Percentiles rank a stretch among this genome's conserved stretches.
phyloP scores from a whole-genome alignment of 139 green algal genomes.

The Micractinium sp. region DNA sequence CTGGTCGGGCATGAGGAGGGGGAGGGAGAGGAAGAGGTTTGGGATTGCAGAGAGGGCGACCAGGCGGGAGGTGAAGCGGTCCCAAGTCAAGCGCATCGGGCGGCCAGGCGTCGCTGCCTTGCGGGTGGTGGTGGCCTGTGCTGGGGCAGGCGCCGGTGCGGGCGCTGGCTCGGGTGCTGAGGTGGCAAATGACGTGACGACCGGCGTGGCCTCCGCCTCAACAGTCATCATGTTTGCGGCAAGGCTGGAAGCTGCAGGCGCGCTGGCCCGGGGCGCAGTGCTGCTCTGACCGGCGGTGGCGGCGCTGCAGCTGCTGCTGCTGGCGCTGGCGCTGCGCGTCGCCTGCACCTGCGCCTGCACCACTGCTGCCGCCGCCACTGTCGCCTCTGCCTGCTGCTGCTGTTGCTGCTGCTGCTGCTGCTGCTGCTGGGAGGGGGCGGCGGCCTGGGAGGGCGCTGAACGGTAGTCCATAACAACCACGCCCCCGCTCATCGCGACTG shows the following conservation, averaged over 20 bases:
- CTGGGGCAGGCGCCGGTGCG: too few relatives aligned
- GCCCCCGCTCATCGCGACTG: neutral
- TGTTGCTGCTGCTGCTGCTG: too few relatives aligned
- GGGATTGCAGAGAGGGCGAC: neutral
- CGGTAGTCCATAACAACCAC: neutral
- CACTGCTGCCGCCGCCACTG: neutral
- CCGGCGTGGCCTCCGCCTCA: too few relatives aligned
- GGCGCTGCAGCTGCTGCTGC: neutral
- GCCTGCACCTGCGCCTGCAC: neutral
- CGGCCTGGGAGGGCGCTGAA: neutral
- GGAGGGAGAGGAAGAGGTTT: neutral
- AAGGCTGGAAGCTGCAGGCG: too few relatives aligned
- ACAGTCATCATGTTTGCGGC: neutral
- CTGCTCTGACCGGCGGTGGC: neutral
- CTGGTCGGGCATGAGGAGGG: neutral
- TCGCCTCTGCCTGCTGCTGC: neutral
- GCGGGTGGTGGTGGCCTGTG: neutral
- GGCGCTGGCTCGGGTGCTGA: too few relatives aligned
- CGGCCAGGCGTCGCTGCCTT: too few relatives aligned
- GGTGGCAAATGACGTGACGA: neutral
- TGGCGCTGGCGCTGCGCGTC: neutral
- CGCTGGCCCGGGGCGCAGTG: neutral
- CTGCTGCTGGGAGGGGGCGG: neutral
- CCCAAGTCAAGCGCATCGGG: neutral
- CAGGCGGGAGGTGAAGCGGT: neutral